Evolutionary conservation across 441 rosid genomes (phyloP).

Genomic region (Jatropha multifida): DNA sequence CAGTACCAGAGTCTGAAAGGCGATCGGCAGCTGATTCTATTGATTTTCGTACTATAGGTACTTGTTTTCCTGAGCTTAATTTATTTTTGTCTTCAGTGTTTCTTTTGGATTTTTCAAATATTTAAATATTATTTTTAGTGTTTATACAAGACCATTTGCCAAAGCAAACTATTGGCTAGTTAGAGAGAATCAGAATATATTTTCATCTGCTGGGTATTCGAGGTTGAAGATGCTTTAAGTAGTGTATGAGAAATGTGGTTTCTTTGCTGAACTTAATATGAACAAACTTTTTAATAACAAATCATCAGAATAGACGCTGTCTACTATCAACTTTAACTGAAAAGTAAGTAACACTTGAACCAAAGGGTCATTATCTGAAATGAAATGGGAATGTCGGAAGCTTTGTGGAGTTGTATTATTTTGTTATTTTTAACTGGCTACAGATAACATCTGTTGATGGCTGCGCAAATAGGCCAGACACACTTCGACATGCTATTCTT

Average conservation of each 20-base stretch:
- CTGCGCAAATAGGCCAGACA: neutral
- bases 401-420: neutral
- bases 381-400: neutral
- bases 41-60: slow-evolving; percentile 82
- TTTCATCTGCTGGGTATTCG: neutral
- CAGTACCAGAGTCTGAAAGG: slow-evolving; percentile 71
- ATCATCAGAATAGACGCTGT: neutral
- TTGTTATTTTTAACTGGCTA: neutral
- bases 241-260: neutral
- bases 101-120: neutral
- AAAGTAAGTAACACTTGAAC: neutral
- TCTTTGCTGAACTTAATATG: neutral
- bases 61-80: slow-evolving; percentile 2
- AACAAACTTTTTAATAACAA: neutral
- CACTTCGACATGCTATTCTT: neutral
- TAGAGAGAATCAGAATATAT: neutral
- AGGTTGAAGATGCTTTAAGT: neutral
- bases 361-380: neutral
- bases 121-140: neutral
- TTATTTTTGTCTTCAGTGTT: slow-evolving; percentile 3
- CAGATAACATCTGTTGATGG: neutral
- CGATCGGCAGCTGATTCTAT: slow-evolving; percentile 78
- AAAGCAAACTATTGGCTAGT: neutral
- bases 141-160: neutral
- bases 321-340: neutral